Evolutionary conservation across 2,329 filamentous ascomycete genomes (phyloP).

Genomic region (Colletotrichum brevisporum): DNA sequence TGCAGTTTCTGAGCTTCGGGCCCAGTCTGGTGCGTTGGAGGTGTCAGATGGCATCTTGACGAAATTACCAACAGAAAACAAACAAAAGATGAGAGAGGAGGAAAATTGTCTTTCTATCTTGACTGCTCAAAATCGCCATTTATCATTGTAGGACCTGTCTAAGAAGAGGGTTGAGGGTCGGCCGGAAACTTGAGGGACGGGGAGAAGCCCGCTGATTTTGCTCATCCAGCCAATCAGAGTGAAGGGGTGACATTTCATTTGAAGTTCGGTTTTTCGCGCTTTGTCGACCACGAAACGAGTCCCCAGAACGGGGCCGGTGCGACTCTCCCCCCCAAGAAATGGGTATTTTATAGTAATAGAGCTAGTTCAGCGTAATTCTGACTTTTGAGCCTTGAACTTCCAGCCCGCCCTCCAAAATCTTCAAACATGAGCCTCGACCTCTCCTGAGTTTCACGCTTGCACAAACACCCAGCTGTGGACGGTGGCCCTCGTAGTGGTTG

Average conservation of each 20-base stretch:
- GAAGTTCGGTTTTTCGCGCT: background rate
- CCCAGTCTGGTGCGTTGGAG: too few relatives aligned
- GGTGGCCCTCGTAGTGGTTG: too few relatives aligned
- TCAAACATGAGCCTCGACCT: too few relatives aligned
- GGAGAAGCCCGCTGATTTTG: background rate
- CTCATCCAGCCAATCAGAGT: conserved; percentile 27
- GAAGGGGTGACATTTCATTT: conserved; percentile 37
- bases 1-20: background rate
- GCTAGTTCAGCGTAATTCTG: background rate
- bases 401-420: too few relatives aligned
- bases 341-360: background rate
- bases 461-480: too few relatives aligned
- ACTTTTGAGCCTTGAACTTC: too few relatives aligned
- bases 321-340: background rate
- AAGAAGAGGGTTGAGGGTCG: background rate
- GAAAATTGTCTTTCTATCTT: background rate
- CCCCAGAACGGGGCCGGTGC: conserved; percentile 1
- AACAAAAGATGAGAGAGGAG: background rate
- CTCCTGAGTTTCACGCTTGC: too few relatives aligned
- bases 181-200: background rate
- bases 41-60: too few relatives aligned
- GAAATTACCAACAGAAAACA: background rate
- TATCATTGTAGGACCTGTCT: background rate
- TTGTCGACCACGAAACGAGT: background rate
- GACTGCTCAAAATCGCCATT: background rate